Evolutionary conservation across 257 asterid genomes (phyloP).

Genomic region (Primulina huaijiensis): DNA sequence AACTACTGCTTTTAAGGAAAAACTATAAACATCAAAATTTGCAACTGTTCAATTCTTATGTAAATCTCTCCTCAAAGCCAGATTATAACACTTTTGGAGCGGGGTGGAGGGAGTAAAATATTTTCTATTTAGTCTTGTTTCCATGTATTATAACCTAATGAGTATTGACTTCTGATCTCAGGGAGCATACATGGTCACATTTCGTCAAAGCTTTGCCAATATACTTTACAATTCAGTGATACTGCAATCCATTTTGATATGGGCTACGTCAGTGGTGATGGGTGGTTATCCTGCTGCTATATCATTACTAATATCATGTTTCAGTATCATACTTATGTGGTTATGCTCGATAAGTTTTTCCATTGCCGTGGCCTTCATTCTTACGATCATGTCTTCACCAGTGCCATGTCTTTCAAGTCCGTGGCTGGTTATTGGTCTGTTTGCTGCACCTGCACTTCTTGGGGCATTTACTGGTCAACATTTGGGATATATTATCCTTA

Average conservation of each 20-base stretch:
- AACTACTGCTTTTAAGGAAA: background rate
- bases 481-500: conserved; percentile 56
- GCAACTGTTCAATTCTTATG: background rate
- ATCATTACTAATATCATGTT: conserved; percentile 57
- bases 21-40: too few relatives aligned
- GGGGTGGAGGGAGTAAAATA: background rate
- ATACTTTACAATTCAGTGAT: conserved; percentile 84
- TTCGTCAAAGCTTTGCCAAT: conserved; percentile 61
- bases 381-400: conserved; percentile 69
- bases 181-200: conserved; percentile 85
- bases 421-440: conserved; percentile 70
- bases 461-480: conserved; percentile 94
- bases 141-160: conserved; percentile 19
- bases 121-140: background rate
- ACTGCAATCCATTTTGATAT: conserved; percentile 72
- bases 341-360: conserved; percentile 60
- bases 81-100: background rate
- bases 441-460: conserved; percentile 84
- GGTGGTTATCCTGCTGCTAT: conserved; percentile 72
- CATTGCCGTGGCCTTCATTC: conserved; percentile 48
- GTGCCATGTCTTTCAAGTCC: conserved; percentile 81
- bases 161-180: conserved; percentile 33
- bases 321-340: conserved; percentile 81
- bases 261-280: conserved; percentile 64
- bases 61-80: background rate